Base-by-base conservation (phyloP, 139 green algal species). In the Monoraphidium neglectum region DNA sequence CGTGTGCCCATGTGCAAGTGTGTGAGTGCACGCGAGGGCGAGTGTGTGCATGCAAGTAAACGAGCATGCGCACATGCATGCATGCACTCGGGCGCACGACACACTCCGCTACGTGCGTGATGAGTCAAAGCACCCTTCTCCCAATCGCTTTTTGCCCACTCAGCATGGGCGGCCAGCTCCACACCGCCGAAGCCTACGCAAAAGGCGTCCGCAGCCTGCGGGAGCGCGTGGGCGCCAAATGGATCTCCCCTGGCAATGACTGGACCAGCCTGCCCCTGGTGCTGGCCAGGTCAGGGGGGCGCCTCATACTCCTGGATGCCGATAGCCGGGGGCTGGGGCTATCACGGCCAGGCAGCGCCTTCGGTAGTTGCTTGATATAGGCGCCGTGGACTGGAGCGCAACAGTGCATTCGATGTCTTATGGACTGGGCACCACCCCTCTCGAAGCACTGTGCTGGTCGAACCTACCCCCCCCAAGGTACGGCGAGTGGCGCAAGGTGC, bases 121-220 rank as follows among this genome's bases (percentile, higher is more conserved):
- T n/a, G n/a, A n/a, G n/a, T n/a, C n/a, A n/a, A n/a, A n/a, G n/a
- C n/a, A n/a, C n/a, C n/a, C n/a, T n/a, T n/a, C n/a, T n/a, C n/a
- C n/a, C n/a, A n/a, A n/a, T n/a, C n/a, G n/a, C n/a, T 36, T 33
- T 71, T 21, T 46, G 24, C 43, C 49, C 32, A n/a, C 61, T 61
- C 73, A 79, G 73, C 54, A 80, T 81, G 76, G 82, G 64, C 23
- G 86, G 86, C 59, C 60, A 85, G 73, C 26, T 74, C 4, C 53
- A 69, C 33, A 75, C 68, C 28, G 79, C 79, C 10, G 60, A 81
- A 47, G 24, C 49, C 12, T 79, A 53, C 64, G 65, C 68, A n/a
- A 46, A 51, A 24, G 71, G 65, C 21, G 33, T 79, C 60, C 63
- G 72, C 28, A 49, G 64, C 51, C 18, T 79, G 64, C 64, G 56